Conservation (phyloP, 2,329 filamentous ascomycete genomes). For the Pseudogymnoascus destructans region DNA sequence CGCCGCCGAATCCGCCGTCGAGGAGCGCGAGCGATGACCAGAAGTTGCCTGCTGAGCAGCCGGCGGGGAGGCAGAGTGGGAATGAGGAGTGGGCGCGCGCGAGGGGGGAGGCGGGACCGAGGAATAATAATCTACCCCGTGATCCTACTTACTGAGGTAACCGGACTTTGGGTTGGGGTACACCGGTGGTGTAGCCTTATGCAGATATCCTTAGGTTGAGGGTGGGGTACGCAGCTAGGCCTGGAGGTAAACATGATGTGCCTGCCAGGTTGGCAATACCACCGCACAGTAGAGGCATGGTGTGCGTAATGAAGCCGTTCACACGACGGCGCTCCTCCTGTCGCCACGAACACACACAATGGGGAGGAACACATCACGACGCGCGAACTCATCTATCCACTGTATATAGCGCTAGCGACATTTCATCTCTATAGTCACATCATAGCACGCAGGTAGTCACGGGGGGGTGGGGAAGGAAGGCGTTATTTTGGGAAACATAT, state of each 20-base stretch:
- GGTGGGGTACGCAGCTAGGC: background rate
- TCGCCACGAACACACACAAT: background rate
- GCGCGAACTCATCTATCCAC: background rate
- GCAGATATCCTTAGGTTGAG: background rate
- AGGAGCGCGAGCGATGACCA: constrained; percentile 36
- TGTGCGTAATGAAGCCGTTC: background rate
- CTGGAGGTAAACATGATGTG: background rate
- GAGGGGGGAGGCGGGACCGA: constrained; percentile 31
- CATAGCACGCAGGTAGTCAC: too few relatives aligned
- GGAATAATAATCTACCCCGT: background rate
- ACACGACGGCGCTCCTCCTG: background rate
- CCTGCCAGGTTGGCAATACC: background rate
- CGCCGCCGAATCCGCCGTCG: constrained; percentile 17
- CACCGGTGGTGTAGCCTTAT: background rate
- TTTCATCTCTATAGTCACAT: too few relatives aligned
- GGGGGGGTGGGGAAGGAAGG: too few relatives aligned
- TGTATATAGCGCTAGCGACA: background rate
- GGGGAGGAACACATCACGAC: background rate
- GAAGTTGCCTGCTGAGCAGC: constrained; percentile 48
- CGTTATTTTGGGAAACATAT: too few relatives aligned
- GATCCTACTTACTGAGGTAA: background rate
- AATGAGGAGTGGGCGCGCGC: constrained; percentile 39
- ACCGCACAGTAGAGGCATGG: background rate
- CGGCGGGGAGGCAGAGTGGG: constrained; percentile 35
- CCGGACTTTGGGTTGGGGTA: background rate